phyloP scores from a whole-genome alignment of 306 rosid genomes.

The Rosa rugosa region DNA sequence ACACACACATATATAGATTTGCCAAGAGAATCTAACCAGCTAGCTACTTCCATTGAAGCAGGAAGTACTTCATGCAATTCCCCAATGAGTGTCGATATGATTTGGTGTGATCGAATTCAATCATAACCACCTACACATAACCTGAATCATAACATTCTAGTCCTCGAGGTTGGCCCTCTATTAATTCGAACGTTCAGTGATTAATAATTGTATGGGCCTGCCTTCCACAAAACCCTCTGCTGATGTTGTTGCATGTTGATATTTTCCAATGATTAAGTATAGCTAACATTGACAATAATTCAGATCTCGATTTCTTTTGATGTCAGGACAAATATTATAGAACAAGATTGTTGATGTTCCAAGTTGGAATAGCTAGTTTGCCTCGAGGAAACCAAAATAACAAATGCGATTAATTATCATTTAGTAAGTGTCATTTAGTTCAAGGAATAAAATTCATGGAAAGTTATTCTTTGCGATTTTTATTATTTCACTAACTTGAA shows the following conservation, averaged over 20 bases:
- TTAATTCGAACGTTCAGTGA: constrained; percentile 15
- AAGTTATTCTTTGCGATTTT: no score
- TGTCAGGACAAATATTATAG: not conserved
- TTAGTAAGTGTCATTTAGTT: no score
- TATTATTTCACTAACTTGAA: no score
- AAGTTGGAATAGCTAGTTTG: not conserved
- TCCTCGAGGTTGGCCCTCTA: constrained; percentile 26
- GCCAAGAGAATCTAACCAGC: not conserved
- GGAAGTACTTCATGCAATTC: not conserved
- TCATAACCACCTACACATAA: not conserved
- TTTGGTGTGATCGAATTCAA: not conserved
- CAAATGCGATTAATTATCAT: no score
- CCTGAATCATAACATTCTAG: not conserved
- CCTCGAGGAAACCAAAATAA: not conserved
- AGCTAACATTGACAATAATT: not conserved
- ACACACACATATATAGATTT: no score
- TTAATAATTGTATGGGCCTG: constrained; percentile 27
- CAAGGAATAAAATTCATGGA: no score
- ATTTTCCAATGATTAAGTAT: constrained; percentile 37
- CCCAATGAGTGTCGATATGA: not conserved
- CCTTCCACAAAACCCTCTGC: constrained; percentile 17
- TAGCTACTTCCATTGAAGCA: constrained; percentile 2
- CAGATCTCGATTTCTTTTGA: not conserved
- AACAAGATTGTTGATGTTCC: not conserved
- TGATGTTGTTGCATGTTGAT: constrained; percentile 16